Evolutionary conservation across 2,329 filamentous ascomycete species (phyloP), one percentile per base, ranked within the genome.

Genomic region (Blumeria graminis): DNA sequence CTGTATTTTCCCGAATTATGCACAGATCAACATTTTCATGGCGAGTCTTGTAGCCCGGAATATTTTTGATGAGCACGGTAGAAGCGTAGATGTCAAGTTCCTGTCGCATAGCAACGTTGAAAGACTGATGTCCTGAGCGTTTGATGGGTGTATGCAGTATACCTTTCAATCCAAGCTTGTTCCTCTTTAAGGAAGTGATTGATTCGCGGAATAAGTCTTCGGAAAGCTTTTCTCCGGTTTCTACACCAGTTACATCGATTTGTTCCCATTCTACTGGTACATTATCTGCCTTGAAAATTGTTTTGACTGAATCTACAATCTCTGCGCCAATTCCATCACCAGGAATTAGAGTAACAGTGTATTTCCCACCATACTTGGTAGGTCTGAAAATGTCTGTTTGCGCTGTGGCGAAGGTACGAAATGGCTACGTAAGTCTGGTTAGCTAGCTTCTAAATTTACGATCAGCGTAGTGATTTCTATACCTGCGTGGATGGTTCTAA

Each of bases 1-100:
- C 92, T 69, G 92, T 98, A 78, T 98, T 98, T 78, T 98, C 92
- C 74, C 92, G 92, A 74, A 98, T 95, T 73, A 98, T 95, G 81
- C 89, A 94, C 64, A 96, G 81, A 71, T 98, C 92, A 70, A 98
- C 86, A 71, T 92, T 80, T 72, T 94, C 84, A 79, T 98, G 92
- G 70, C 92, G 87, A 61, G 92, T 98, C 74, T 92, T 74, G 77
- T 96, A 95, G 67, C 92, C 92, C 65, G 92, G 92, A 67, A 98
- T 96, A 78, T 98, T 98, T 84, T 96, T 96, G 78, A 98, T 89
- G 64, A 96, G 78, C 67, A 88, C 86, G 69, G 98, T 92, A 63
- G 86, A 94, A 69, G 92, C 92, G 75, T 96, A 98, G 72, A 98
- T 96, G 74, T 98, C 92, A 69, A 98, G 86, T 74, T 96, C 92